phyloP scores from a whole-genome alignment of 805 yeast species.

The Candida piceae region DNA sequence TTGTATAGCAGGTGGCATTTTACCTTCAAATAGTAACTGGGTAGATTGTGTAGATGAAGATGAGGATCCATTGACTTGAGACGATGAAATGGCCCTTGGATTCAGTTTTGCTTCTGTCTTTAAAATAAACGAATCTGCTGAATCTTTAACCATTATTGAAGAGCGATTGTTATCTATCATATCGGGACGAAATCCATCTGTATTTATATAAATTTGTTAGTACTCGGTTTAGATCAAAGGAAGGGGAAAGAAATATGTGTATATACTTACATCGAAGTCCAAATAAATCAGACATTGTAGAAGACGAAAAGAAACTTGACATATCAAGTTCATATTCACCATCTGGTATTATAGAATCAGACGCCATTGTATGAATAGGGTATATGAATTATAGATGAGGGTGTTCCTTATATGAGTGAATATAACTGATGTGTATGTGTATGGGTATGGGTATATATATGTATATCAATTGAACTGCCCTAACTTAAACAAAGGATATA shows the following conservation, averaged over 20 bases:
- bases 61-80: slow-evolving; percentile 2
- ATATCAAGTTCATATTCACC: slow-evolving; percentile 33
- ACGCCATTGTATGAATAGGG: slow-evolving; percentile 1
- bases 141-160: slow-evolving; percentile 19
- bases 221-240: too few species aligned
- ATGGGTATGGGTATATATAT: too few species aligned
- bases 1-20: slow-evolving; percentile 9
- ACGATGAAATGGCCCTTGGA: slow-evolving; percentile 13
- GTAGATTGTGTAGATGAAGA: slow-evolving; percentile 3
- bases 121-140: slow-evolving; percentile 19
- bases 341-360: slow-evolving; percentile 23
- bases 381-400: too few species aligned
- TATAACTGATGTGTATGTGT: too few species aligned
- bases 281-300: slow-evolving; percentile 21
- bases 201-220: too few species aligned
- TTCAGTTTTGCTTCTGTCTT: slow-evolving; percentile 23
- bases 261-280: slow-evolving; percentile 29
- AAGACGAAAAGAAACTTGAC: slow-evolving; percentile 19
- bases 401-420: too few species aligned
- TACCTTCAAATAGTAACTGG: slow-evolving; percentile 29
- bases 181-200: slow-evolving; percentile 31
- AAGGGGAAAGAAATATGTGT: background rate
- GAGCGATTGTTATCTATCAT: slow-evolving; percentile 24
- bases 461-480: too few species aligned
- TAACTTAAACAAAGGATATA: too few species aligned